Conservation (phyloP, 2,329 filamentous ascomycete species). For the Pyricularia sp. region DNA sequence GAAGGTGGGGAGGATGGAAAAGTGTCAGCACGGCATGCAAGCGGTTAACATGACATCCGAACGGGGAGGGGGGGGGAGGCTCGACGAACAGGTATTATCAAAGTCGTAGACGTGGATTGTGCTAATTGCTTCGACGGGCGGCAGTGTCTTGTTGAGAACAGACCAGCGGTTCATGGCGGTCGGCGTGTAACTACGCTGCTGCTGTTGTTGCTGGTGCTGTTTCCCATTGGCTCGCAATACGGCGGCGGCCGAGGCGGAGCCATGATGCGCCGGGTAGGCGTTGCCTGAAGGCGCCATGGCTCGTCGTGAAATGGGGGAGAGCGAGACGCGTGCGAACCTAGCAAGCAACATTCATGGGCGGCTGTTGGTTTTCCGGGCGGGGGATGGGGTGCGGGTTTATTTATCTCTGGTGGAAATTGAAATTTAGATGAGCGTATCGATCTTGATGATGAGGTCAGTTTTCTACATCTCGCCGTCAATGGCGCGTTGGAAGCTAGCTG, state of each 20-base stretch:
- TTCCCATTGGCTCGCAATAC: neutral
- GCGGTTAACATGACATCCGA: neutral
- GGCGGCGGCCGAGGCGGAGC: slow-evolving; percentile 2
- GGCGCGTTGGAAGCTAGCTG: neutral
- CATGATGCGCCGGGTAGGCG: slow-evolving; percentile 1
- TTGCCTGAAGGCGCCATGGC: slow-evolving; percentile 2
- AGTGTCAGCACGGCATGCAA: neutral
- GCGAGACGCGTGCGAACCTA: neutral
- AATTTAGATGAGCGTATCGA: neutral
- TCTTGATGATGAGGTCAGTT: neutral
- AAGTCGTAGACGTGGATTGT: slow-evolving; percentile 93
- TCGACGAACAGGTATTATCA: slow-evolving; percentile 74
- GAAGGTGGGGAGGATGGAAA: slow-evolving; percentile 4
- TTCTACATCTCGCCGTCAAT: neutral
- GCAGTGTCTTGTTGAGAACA: slow-evolving; percentile 49
- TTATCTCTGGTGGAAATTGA: neutral
- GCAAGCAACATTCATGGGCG: slow-evolving; percentile 6
- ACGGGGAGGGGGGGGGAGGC: neutral
- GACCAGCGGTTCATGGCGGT: slow-evolving; percentile 82
- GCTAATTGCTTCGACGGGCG: slow-evolving; percentile 59
- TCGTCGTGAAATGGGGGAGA: neutral
- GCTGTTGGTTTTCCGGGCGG: neutral
- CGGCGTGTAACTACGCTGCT: slow-evolving; percentile 38
- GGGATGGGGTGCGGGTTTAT: neutral
- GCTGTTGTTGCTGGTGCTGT: neutral